A percentile compares a stretch with the other conserved stretches of the same genome.
Evolutionary conservation across 2,329 filamentous ascomycete genomes (phyloP).

Genomic region (Phaeosphaeriaceae sp.): DNA sequence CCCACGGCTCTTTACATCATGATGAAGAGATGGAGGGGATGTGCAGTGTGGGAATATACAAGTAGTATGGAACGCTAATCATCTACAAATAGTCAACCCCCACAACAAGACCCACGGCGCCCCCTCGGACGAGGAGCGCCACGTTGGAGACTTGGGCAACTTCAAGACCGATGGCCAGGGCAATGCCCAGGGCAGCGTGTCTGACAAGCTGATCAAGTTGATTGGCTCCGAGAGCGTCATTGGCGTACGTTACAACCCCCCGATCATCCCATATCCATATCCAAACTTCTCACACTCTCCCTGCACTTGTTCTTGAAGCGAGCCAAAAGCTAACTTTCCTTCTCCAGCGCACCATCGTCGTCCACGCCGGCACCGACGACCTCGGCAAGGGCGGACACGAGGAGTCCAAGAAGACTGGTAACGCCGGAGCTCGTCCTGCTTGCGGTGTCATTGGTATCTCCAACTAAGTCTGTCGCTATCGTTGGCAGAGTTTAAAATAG

Average conservation of each 20-base stretch:
- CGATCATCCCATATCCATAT: not conserved
- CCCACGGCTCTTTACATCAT: not conserved
- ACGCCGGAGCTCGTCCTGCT: constrained; percentile 90
- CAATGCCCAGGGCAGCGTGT: constrained; percentile 80
- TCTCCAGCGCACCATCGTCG: constrained; percentile 84
- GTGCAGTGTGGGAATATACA: too few relatives aligned
- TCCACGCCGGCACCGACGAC: constrained; percentile 95
- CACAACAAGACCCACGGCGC: constrained; percentile 90
- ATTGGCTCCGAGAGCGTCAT: constrained; percentile 95
- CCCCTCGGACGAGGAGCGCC: constrained; percentile 80
- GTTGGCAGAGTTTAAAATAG: not conserved
- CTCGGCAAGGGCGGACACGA: constrained; percentile 90
- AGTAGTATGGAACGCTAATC: constrained; percentile 15
- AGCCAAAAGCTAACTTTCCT: not conserved
- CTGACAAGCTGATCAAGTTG: constrained; percentile 88
- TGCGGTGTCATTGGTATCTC: constrained; percentile 96
- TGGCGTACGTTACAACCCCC: constrained; percentile 67
- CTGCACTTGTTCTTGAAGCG: too few relatives aligned
- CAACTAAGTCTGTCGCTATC: not conserved
- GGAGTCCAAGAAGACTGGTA: constrained; percentile 98
- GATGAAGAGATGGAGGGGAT: not conserved
- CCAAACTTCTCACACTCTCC: not conserved
- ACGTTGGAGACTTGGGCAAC: constrained; percentile 98
- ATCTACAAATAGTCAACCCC: constrained; percentile 78
- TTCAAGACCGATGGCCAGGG: constrained; percentile 93